A percentile compares a stretch with the other conserved stretches of the same genome.
These are phyloP conservation scores for Physcia stellaris DNA, from an alignment of 495 filamentous ascomycete genomes.

Conservation along the genomic window DNA sequence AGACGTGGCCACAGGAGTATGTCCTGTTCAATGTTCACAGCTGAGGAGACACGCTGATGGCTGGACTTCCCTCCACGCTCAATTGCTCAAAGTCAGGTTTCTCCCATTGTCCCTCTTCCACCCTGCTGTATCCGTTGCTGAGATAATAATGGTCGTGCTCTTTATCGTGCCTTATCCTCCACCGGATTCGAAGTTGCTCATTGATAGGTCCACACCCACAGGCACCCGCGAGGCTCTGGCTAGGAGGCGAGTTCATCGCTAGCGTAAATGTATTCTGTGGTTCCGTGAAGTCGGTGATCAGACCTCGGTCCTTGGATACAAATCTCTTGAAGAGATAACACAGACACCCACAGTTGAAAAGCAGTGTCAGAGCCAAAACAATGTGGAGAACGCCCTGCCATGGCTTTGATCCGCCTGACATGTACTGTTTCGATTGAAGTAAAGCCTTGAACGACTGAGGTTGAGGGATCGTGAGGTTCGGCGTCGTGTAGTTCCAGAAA, in stretches of 20 bases:
- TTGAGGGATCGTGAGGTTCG: conserved; percentile 22
- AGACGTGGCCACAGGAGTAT: too few species aligned
- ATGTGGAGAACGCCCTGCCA: conserved; percentile 53
- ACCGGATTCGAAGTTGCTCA: conserved; percentile 38
- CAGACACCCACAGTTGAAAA: conserved; percentile 44
- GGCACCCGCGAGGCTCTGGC: conserved; percentile 34
- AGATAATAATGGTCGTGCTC: conserved; percentile 1
- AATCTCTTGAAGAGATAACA: conserved; percentile 31
- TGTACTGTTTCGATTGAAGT: conserved; percentile 45
- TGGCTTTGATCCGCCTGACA: conserved; percentile 37
- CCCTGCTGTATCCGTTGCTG: too few species aligned
- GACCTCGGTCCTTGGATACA: too few species aligned
- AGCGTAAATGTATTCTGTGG: conserved; percentile 55
- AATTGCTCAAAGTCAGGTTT: too few species aligned
- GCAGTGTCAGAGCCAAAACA: conserved; percentile 45
- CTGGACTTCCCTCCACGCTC: too few species aligned
- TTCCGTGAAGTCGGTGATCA: conserved; percentile 60
- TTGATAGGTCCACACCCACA: conserved; percentile 47
- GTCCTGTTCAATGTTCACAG: too few species aligned
- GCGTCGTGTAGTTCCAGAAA: conserved; percentile 39
- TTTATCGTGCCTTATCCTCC: conserved; percentile 33
- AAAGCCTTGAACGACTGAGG: conserved; percentile 42
- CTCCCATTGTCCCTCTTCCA: too few species aligned
- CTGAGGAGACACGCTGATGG: too few species aligned
- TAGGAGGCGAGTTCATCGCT: conserved; percentile 50